A percentile compares a stretch with the other conserved stretches of the same genome.
These are phyloP conservation scores for Gymnopus androsaceus DNA, from an alignment of 1,284 basidiomycete genomes.

Conservation along the genomic window DNA sequence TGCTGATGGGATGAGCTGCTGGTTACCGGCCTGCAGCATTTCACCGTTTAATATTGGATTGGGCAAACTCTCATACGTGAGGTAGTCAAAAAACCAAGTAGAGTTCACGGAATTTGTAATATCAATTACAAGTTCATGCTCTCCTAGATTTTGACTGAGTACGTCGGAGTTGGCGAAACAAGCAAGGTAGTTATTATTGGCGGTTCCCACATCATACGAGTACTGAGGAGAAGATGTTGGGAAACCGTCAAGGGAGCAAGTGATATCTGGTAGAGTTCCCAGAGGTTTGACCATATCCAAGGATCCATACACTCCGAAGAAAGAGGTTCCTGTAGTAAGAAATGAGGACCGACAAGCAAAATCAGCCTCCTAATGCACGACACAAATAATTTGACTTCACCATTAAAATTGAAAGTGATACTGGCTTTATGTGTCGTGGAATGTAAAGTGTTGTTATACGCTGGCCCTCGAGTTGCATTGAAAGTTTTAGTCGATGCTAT, in stretches of 20 bases:
- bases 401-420: slow-evolving; percentile 2
- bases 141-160: background rate
- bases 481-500: background rate
- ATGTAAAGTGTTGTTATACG: slow-evolving; percentile 1
- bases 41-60: background rate
- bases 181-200: background rate
- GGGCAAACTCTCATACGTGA: background rate
- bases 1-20: background rate
- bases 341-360: background rate
- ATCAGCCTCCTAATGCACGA: too few relatives aligned
- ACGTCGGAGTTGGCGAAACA: background rate
- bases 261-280: background rate
- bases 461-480: background rate
- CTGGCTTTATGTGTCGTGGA: background rate
- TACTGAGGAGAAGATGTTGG: background rate
- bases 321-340: background rate
- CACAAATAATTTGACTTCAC: background rate
- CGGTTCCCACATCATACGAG: too few relatives aligned
- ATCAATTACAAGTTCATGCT: background rate
- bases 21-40: background rate
- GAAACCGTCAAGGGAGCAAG: background rate
- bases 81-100: background rate
- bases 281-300: background rate
- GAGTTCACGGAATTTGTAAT: background rate
- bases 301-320: background rate